Base-by-base conservation (phyloP, 208 protist species). In the Acanthamoeba royreba region DNA sequence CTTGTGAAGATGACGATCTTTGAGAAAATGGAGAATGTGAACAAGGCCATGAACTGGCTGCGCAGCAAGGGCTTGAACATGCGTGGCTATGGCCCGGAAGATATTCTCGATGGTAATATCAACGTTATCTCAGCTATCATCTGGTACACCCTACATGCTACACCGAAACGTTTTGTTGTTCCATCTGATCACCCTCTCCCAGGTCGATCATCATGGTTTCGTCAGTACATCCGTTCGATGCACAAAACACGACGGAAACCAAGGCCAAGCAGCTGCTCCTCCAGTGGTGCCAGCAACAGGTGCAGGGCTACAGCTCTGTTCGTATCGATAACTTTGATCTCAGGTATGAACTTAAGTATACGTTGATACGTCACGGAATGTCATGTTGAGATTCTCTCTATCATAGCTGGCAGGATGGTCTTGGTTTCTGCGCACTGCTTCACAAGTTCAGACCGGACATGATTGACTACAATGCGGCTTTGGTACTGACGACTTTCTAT, bases 1-100 rank as follows among this genome's bases (percentile, higher is more conserved):
- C 13, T 9, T n/a, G 31, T 15, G 35, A 25, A 83, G 72, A 83
- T 83, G 72, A 52, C 43, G 72, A 83, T 83, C 13, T 83, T 83
- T 40, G 72, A 83, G 72, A 83, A 49, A n/a, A 83, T 83, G 72
- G 35, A 52, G 13, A 83, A 83, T n/a, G 40, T 83, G 43, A 83
- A 49, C 72, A 83, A 52, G 72, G 72, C 43, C 9, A 83, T 49
- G 43, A 49, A 49, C 35, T 83, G 72, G 72, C n/a, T 83, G 35
- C 43, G 40, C 4, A 49, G 40, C 35, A 83, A 83, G 40, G 72
- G 72, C 5, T 31, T 83, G 40, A 43, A 83, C 35, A 83, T 83
- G 72, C 72, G 72, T 4, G 72, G 72, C 40, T 83, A 83, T n/a
- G 72, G 72, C 4, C 13, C 72, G 22, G 72, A 83, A 83, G 72